Evolutionary conservation across 2,329 filamentous ascomycete genomes (phyloP).

Genomic region (Penicillium janthinellum): DNA sequence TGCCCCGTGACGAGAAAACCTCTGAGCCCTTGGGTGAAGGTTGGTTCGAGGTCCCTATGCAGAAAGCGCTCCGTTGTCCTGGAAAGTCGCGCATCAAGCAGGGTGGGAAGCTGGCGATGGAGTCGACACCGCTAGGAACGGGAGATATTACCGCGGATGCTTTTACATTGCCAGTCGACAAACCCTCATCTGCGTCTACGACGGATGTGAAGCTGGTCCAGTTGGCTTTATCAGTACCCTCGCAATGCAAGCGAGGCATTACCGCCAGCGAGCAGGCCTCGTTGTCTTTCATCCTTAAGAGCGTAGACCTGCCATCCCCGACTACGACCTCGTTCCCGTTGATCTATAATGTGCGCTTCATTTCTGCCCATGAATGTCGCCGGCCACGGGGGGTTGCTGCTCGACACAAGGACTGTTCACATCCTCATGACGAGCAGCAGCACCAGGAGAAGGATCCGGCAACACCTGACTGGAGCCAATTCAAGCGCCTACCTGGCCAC

Average conservation of each 20-base stretch:
- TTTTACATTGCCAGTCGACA: constrained; percentile 44
- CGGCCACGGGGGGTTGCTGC: constrained; percentile 43
- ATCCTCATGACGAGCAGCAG: background rate
- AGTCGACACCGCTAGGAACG: constrained; percentile 45
- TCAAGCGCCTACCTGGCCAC: constrained; percentile 40
- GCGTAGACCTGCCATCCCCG: constrained; percentile 9
- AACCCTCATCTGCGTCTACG: constrained; percentile 12
- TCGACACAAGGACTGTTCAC: constrained; percentile 5
- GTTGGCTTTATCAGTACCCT: constrained; percentile 29
- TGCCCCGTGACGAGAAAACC: constrained; percentile 41
- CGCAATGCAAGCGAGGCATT: constrained; percentile 16
- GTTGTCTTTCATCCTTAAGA: constrained; percentile 29
- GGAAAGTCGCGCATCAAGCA: constrained; percentile 49
- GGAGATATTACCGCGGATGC: constrained; percentile 41
- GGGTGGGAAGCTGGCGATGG: constrained; percentile 39
- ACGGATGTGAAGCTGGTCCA: constrained; percentile 25
- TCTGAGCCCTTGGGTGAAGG: constrained; percentile 39
- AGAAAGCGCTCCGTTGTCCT: constrained; percentile 28
- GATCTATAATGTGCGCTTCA: constrained; percentile 55
- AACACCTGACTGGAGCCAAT: constrained; percentile 10
- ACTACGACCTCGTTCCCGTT: constrained; percentile 43
- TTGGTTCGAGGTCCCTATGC: constrained; percentile 54
- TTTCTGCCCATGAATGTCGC: constrained; percentile 57
- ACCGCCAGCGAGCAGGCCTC: constrained; percentile 29
- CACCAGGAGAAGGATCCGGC: constrained; percentile 5